Base-by-base conservation (phyloP, 345 rosid genomes). In the Carallia pectinifolia region DNA sequence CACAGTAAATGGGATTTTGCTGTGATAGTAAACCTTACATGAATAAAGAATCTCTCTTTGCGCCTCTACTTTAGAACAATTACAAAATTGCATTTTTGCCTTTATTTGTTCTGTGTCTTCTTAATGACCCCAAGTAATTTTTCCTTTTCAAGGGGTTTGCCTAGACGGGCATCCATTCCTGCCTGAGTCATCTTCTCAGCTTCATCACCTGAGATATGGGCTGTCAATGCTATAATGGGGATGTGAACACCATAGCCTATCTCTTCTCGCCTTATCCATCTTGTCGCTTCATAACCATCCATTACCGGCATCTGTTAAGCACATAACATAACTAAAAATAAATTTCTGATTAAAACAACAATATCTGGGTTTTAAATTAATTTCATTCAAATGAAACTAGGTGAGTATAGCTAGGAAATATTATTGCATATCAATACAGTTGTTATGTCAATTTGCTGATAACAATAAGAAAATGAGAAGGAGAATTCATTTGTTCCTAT, bases 201-300 rank as follows among this genome's bases (percentile, higher is more conserved):
- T 38, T 53, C 59, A 9, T 27, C 69, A n/a, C 53, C 61, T 37
- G 69, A 54, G 12, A 13, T 33, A 47, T 71, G 65, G 10, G 72
- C 76, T 56, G 80, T 53, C 30, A 77, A 34, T 56, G 80, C 73
- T 31, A 71, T 50, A 2, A 77, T 67, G 16, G 72, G 76, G 7
- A 71, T 71, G 19, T 36, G 72, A 33, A 44, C 40, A 27, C 54
- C 73, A 37, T 50, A 58, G 15, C n/a, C 33, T 17, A 13, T 63
- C 64, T 72, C 68, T 62, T 61, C 73, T 59, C 34, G 36, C 55
- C 76, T 62, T 44, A 77, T 77, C 17, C 15, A 40, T 47, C 69
- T 71, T 29, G 80, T 71, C 13, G 80, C 76, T 66, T 77, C 80
- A 50, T 61, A 71, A 3, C 76, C 80, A 50, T 77, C 23, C 80